Percentiles rank a stretch among this genome's conserved stretches.
These are phyloP conservation scores for Suillus subaureus DNA, from an alignment of 768 basidiomycete species.

Conservation along the genomic window DNA sequence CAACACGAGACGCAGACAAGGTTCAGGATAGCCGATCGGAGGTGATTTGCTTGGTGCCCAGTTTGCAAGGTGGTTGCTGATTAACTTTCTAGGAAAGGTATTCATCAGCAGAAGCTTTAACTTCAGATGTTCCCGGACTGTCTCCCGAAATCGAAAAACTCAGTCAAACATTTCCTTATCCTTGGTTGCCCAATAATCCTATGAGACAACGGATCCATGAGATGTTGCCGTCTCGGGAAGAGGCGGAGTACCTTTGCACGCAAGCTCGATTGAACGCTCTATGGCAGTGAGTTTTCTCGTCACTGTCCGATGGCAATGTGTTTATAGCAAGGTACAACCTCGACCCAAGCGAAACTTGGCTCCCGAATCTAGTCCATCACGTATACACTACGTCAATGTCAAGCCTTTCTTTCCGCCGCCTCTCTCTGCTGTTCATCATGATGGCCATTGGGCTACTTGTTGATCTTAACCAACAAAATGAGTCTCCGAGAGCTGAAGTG, in stretches of 20 bases:
- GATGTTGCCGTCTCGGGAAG: conserved; percentile 59
- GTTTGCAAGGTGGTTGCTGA: background rate
- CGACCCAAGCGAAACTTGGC: conserved; percentile 69
- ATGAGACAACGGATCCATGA: conserved; percentile 66
- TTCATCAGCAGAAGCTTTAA: conserved; percentile 26
- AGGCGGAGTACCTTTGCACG: conserved; percentile 61
- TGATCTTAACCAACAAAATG: conserved; percentile 58
- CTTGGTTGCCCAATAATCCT: conserved; percentile 63
- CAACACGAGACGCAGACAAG: conserved; percentile 9
- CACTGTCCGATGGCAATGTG: background rate
- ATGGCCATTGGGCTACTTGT: conserved; percentile 73
- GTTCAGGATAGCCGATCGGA: conserved; percentile 26
- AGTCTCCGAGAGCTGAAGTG: conserved; percentile 59
- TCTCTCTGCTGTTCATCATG: conserved; percentile 70
- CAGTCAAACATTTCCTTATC: conserved; percentile 70
- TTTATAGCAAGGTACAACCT: conserved; percentile 55
- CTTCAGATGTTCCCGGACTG: conserved; percentile 21
- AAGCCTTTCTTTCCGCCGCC: conserved; percentile 63
- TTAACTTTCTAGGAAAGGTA: conserved; percentile 23
- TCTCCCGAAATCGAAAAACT: conserved; percentile 45
- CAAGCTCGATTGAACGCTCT: conserved; percentile 68
- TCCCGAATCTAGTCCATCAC: conserved; percentile 69
- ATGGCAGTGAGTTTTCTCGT: conserved; percentile 61
- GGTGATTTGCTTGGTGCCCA: conserved; percentile 16
- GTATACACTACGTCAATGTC: conserved; percentile 63